Percentiles rank a stretch among this genome's conserved stretches.
Conservation (phyloP, 345 rosid species). For the Sonneratia alba region DNA sequence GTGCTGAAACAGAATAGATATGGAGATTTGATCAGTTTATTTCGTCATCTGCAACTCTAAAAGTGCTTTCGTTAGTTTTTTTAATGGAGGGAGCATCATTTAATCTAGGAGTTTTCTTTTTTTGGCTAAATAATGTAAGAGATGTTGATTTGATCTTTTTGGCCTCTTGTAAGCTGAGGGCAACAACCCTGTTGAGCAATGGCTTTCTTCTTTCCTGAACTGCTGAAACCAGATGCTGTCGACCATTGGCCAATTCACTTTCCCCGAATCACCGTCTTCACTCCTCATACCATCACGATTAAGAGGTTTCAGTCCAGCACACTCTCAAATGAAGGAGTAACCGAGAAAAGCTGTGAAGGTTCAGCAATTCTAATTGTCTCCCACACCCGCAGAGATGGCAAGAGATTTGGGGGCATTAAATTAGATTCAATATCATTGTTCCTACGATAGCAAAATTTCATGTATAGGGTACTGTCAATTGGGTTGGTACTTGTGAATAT, state of each 20-base stretch:
- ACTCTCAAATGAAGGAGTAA: background rate
- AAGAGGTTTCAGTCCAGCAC: background rate
- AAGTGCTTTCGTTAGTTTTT: background rate
- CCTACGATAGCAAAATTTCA: no score
- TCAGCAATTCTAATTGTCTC: no score
- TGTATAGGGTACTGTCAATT: no score
- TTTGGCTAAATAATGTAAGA: background rate
- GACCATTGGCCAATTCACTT: background rate
- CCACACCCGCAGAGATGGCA: no score
- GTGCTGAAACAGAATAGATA: background rate
- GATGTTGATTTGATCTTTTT: background rate
- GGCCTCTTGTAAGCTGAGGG: constrained; percentile 2
- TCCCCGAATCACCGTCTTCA: background rate
- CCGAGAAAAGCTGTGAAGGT: no score
- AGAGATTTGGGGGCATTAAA: no score
- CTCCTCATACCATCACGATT: background rate
- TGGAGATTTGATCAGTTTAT: background rate
- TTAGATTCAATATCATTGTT: no score
- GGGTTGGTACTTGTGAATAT: no score
- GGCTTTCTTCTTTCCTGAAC: constrained; percentile 17
- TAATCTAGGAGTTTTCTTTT: no score
- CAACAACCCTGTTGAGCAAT: constrained; percentile 11
- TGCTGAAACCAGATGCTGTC: constrained; percentile 1
- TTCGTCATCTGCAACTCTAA: background rate
- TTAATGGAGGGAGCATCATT: background rate